These are phyloP conservation scores for Nemania sp. DNA, from an alignment of 2,329 filamentous ascomycete species.

Conservation along the genomic window DNA sequence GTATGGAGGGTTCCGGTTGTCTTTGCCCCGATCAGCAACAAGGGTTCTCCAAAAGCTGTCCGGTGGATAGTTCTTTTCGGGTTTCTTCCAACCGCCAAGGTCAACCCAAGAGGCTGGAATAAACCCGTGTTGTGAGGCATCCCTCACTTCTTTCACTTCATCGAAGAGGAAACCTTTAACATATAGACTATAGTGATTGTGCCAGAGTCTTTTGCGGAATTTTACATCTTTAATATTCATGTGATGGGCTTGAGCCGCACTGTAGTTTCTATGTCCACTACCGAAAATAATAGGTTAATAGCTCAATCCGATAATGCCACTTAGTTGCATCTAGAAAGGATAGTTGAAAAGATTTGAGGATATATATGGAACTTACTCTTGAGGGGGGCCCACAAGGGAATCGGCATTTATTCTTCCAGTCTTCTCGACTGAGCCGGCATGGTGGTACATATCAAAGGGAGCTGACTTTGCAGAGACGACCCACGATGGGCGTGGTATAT, in stretches of 20 bases:
- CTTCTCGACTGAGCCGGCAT: no score
- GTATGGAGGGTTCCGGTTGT: constrained; percentile 1
- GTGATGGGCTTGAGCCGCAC: neutral
- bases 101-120: constrained; percentile 2
- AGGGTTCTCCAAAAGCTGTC: constrained; percentile 7
- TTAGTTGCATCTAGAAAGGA: no score
- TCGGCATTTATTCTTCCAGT: no score
- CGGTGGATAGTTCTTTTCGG: neutral
- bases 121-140: constrained; percentile 1
- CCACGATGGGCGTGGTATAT: no score
- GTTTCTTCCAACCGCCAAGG: neutral
- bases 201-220: constrained; percentile 1
- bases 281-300: no score
- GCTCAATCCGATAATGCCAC: no score
- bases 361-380: no score
- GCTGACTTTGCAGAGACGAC: no score
- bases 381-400: no score
- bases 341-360: no score
- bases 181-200: constrained; percentile 6
- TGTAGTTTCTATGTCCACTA: constrained; percentile 8
- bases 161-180: neutral
- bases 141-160: neutral
- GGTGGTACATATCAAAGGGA: no score
- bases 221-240: neutral
- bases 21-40: neutral